Evolutionary conservation across 208 protist genomes (phyloP), one percentile per base, ranked within the genome.

Genomic region (Herpetomonas tarakana): DNA sequence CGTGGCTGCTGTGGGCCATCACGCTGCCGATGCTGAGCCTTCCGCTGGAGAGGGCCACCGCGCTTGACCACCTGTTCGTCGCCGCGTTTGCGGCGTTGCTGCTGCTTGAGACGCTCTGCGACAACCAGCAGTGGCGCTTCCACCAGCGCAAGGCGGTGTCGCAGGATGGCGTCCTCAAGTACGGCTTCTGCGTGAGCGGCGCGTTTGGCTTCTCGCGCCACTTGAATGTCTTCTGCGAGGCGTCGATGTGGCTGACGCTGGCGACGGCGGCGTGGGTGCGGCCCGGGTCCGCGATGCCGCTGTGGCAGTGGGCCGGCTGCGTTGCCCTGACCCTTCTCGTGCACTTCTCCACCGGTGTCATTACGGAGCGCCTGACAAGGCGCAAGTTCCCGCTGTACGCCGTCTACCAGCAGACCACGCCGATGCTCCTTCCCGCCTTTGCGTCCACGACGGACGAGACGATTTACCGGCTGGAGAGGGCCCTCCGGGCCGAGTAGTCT

Each of bases 51-150:
- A 51, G 64, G 0, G 56, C 76, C 24, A 65, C 55, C 9, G 39
- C 29, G 28, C 68, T 61, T 24, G 83, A 88, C 29, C 54, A 52
- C 9, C 2, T 78, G 1, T 72, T 89, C 46, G 78, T 62, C 2
- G 38, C 25, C 1, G 29, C 62, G 31, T 52, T 87, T 7, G 3
- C 74, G 6, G 21, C 47, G 7, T 71, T 88, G 19, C 41, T 91
- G 9, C 19, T 69, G n/a, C 52, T 88, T 29, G 81, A 93, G 67
- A 65, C 73, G 12, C 29, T 71, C 19, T 83, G 71, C 44, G 87
- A 94, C 51, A 64, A 94, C 58, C 74, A 91, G 56, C 88, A 91
- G 74, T 86, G 81, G 77, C 58, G 63, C 29, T 91, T 86, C 69
- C 84, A 90, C 47, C 31, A 65, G 1, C 68, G 45, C 2, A 91